Base-by-base conservation (phyloP, 1,284 basidiomycete species). In the Filobasidium uniguttulatum region DNA sequence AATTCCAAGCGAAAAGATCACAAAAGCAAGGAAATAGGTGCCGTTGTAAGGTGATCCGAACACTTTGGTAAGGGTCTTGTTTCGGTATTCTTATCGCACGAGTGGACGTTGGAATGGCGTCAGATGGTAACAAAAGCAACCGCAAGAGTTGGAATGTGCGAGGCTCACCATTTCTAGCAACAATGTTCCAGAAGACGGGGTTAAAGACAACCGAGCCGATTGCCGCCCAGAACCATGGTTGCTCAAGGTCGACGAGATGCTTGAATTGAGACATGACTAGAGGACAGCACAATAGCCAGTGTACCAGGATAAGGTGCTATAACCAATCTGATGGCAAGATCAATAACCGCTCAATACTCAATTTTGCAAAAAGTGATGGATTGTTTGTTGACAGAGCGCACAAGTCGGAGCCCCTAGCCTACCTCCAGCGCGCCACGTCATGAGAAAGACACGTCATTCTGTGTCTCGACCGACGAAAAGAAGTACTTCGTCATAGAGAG, bases 181-280 rank as follows among this genome's bases (percentile, higher is more conserved):
- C 80, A 55, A 90, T 81, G 70, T 97, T 97, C 93, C 91, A 97
- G 59, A 85, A 91, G 1, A 81, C 79, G 0, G 91, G 91, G 63
- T 96, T 96, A 74, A 94, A 93, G 14, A 78, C 63, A 45, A 89
- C 83, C 51, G 81, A 68, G 1, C 75, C 71, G 15, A 84, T 57
- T 1, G 80, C 79, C 22, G 83, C 56, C 63, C 75, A 77, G 31
- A 94, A 65, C 23, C 83, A 84, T 2, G 71, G 63, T 60, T 85
- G 76, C 31, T 73, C 75, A 22, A 75, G 66, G 69, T 90, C 80
- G 10, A 87, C 55, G 43, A 70, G 57, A 10, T 33, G 31, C n/a
- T n/a, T n/a, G n/a, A n/a, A n/a, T n/a, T n/a, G n/a, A n/a, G n/a
- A n/a, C n/a, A n/a, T n/a, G n/a, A n/a, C n/a, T n/a, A n/a, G n/a